Percentiles rank a stretch among this genome's conserved stretches.
Evolutionary conservation across 441 rosid genomes (phyloP).

Genomic region (Aquilaria agallochum): DNA sequence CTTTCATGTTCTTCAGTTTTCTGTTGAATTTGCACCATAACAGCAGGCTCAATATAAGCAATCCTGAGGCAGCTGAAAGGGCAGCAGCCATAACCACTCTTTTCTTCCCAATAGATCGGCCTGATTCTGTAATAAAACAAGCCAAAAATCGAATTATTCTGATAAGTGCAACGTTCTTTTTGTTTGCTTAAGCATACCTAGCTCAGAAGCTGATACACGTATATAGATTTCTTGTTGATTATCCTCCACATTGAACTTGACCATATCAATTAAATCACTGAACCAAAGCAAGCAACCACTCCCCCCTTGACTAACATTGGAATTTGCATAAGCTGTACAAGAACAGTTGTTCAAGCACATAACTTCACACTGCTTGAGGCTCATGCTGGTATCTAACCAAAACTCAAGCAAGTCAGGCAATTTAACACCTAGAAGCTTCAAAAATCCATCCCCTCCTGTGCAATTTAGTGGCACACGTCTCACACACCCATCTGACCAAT

Average conservation of each 20-base stretch:
- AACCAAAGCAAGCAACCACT: constrained; percentile 34
- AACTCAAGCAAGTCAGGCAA: not conserved
- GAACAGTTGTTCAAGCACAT: constrained; percentile 13
- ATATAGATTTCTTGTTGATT: constrained; percentile 23
- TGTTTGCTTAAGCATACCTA: constrained; percentile 7
- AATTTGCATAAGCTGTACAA: constrained; percentile 15
- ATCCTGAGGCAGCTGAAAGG: not conserved
- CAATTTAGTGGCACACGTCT: constrained; percentile 8
- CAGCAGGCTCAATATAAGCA: constrained; percentile 3
- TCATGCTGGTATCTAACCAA: constrained; percentile 1
- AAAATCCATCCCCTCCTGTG: constrained; percentile 2
- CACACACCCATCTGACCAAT: constrained; percentile 1
- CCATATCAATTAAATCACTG: constrained; percentile 22
- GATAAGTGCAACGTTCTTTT: not conserved
- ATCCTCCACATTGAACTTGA: not conserved
- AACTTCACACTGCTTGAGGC: not conserved
- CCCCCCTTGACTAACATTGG: constrained; percentile 9
- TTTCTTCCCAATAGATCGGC: not conserved
- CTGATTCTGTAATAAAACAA: constrained; percentile 4
- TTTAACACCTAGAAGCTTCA: constrained; percentile 13
- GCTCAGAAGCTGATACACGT: constrained; percentile 14
- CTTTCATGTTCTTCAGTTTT: constrained; percentile 11
- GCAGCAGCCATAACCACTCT: not conserved
- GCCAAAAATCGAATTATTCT: not conserved
- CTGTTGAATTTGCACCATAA: constrained; percentile 4